phyloP scores from a whole-genome alignment of 1,139 yeast species.

The Candida dubliniensis region DNA sequence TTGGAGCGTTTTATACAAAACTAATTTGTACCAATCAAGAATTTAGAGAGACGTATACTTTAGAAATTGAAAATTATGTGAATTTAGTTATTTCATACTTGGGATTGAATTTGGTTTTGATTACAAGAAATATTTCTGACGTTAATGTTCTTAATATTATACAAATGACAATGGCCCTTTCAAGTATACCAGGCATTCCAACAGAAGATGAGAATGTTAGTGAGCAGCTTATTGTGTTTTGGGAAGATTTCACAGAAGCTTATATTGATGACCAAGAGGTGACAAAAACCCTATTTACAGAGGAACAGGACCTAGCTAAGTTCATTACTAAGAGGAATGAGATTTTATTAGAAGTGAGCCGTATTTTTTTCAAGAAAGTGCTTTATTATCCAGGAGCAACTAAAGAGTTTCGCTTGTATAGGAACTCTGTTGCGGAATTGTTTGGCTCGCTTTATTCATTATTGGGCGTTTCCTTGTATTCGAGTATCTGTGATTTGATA shows the following conservation, averaged over 20 bases:
- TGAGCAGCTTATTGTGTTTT: conserved; percentile 68
- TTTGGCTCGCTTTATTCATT: conserved; percentile 69
- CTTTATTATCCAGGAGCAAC: conserved; percentile 21
- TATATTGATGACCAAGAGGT: conserved; percentile 55
- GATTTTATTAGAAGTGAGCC: conserved; percentile 47
- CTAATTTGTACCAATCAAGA: conserved; percentile 22
- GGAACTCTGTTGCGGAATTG: conserved; percentile 74
- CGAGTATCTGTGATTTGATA: conserved; percentile 48
- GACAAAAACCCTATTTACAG: conserved; percentile 27
- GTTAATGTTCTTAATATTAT: conserved; percentile 41
- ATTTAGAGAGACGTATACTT: conserved; percentile 34
- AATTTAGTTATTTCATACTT: conserved; percentile 53
- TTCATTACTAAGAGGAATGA: conserved; percentile 32
- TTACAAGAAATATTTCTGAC: conserved; percentile 48
- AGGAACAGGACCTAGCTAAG: conserved; percentile 15
- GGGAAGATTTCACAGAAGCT: conserved; percentile 74
- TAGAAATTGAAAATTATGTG: conserved; percentile 49
- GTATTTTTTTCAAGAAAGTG: conserved; percentile 63
- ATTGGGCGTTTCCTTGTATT: conserved; percentile 56
- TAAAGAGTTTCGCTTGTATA: conserved; percentile 60
- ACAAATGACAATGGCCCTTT: conserved; percentile 53
- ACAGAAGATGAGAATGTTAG: conserved; percentile 69
- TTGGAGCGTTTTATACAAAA: conserved; percentile 39
- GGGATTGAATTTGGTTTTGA: conserved; percentile 50
- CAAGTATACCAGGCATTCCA: conserved; percentile 62